A percentile compares a stretch with the other conserved stretches of the same genome.
Evolutionary conservation across 2,329 filamentous ascomycete genomes (phyloP).

Genomic region (Mollisia scopiformis): DNA sequence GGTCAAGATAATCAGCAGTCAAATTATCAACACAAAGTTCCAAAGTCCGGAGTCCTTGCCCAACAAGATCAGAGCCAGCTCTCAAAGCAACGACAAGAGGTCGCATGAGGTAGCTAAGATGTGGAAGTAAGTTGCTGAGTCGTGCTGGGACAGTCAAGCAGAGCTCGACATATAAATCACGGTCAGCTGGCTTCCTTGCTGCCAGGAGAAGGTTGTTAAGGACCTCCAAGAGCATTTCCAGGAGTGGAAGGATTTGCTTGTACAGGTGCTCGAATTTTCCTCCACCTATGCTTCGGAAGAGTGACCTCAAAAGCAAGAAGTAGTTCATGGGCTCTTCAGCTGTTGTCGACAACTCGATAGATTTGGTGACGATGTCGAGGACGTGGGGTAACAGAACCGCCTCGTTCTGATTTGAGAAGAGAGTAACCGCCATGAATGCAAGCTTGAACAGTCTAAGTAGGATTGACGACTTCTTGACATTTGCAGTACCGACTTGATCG

Average conservation of each 20-base stretch:
- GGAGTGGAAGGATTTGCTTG: constrained; percentile 92
- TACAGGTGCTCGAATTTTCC: constrained; percentile 98
- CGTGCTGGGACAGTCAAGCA: constrained; percentile 94
- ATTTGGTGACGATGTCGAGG: constrained; percentile 95
- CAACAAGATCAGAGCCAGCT: constrained; percentile 90
- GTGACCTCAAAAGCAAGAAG: constrained; percentile 86
- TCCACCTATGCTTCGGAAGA: constrained; percentile 96
- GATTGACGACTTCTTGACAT: constrained; percentile 91
- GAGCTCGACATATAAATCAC: constrained; percentile 95
- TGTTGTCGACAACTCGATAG: constrained; percentile 92
- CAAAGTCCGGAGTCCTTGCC: constrained; percentile 88
- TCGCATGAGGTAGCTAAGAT: constrained; percentile 95
- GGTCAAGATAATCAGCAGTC: constrained; percentile 95
- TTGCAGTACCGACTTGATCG: constrained; percentile 88
- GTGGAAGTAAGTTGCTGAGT: constrained; percentile 90
- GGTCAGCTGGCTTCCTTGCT: constrained; percentile 85
- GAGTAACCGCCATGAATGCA: constrained; percentile 97
- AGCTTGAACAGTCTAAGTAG: constrained; percentile 94
- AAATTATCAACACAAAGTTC: constrained; percentile 98
- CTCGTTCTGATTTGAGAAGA: constrained; percentile 95
- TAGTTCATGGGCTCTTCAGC: constrained; percentile 99
- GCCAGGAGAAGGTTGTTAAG: constrained; percentile 93
- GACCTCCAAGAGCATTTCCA: constrained; percentile 97
- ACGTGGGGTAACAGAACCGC: constrained; percentile 94
- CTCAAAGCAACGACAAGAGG: constrained; percentile 94